A percentile compares a stretch with the other conserved stretches of the same genome.
Conservation (phyloP, 202 grass and related monocot species). For the Carex sylvatica region DNA sequence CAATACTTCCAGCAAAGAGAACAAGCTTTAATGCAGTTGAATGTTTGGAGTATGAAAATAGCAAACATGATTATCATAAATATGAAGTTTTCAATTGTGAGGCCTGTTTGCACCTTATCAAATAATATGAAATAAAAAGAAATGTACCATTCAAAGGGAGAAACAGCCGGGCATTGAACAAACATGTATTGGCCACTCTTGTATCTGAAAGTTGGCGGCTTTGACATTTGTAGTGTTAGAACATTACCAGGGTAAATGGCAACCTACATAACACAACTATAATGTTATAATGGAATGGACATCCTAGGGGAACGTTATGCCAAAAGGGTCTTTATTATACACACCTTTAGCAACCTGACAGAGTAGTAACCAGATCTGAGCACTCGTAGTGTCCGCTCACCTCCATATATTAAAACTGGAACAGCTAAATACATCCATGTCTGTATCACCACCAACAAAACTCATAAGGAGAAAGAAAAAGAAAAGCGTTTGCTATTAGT, state of each 20-base stretch:
- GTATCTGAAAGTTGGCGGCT: slow-evolving; percentile 77
- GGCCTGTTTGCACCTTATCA: neutral
- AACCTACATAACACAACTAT: slow-evolving; percentile 48
- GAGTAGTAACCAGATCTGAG: slow-evolving; percentile 82
- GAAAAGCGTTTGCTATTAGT: neutral
- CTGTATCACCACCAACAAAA: slow-evolving; percentile 38
- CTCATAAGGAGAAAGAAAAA: neutral
- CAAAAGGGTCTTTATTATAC: neutral
- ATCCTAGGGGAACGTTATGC: neutral
- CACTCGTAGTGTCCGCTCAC: slow-evolving; percentile 66
- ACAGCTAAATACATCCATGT: slow-evolving; percentile 96
- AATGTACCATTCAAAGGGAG: slow-evolving; percentile 87
- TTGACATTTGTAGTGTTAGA: slow-evolving; percentile 88
- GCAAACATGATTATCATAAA: neutral
- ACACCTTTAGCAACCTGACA: slow-evolving; percentile 84
- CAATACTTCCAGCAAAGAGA: neutral
- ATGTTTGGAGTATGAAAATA: neutral
- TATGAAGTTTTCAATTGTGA: neutral
- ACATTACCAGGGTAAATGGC: slow-evolving; percentile 98
- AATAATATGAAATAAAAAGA: slow-evolving; percentile 12
- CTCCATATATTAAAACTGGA: slow-evolving; percentile 78
- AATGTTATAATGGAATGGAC: neutral
- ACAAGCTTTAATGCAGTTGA: neutral
- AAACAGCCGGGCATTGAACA: slow-evolving; percentile 92
- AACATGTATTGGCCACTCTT: slow-evolving; percentile 96